phyloP scores from a whole-genome alignment of 139 green algal species.

The Diplosphaera chodatii region DNA sequence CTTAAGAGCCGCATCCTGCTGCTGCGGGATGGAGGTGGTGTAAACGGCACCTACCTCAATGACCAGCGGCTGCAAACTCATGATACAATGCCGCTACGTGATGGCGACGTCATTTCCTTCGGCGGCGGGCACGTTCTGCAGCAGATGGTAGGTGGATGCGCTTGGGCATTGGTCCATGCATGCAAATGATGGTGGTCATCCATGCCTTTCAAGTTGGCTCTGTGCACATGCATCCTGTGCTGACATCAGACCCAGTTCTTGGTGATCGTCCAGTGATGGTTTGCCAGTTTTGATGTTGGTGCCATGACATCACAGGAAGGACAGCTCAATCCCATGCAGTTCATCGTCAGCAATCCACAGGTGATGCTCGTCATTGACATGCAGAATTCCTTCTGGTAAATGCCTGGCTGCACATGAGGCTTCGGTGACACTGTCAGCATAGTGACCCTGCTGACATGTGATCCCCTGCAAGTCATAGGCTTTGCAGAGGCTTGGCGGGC shows the following conservation, averaged over 20 bases:
- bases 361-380: background rate
- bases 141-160: no score
- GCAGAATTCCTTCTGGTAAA: background rate
- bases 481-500: no score
- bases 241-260: no score
- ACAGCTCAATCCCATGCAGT: background rate
- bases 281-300: background rate
- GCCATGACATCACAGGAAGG: background rate
- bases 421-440: no score
- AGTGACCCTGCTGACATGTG: no score
- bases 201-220: no score
- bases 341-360: background rate
- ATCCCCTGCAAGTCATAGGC: no score
- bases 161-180: no score
- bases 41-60: background rate
- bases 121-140: background rate
- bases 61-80: background rate
- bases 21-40: background rate
- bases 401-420: background rate
- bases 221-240: no score
- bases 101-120: background rate
- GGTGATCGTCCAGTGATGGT: no score
- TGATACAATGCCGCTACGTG: background rate
- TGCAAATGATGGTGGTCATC: no score
- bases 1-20: background rate